Evolutionary conservation across 768 basidiomycete species (phyloP).

Genomic region (Wakefieldia striispora): DNA sequence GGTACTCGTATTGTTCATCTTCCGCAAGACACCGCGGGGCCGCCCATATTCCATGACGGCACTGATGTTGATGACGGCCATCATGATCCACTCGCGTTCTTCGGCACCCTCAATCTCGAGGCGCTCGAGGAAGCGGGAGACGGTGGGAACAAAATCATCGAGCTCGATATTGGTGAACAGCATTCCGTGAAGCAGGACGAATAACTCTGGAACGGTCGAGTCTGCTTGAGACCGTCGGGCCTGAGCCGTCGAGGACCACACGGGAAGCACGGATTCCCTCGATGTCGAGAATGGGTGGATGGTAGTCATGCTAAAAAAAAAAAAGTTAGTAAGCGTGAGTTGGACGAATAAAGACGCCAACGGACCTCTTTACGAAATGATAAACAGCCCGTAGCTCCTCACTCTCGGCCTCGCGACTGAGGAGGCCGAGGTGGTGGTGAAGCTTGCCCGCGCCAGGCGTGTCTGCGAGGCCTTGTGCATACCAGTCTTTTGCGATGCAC

Average conservation of each 20-base stretch:
- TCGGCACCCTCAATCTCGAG: slow-evolving; percentile 78
- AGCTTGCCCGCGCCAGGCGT: slow-evolving; percentile 93
- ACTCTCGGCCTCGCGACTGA: slow-evolving; percentile 78
- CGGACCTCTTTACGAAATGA: slow-evolving; percentile 92
- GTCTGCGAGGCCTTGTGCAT: slow-evolving; percentile 78
- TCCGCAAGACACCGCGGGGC: slow-evolving; percentile 65
- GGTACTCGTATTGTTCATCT: slow-evolving; percentile 52
- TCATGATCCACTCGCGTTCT: slow-evolving; percentile 94
- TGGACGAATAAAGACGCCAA: neutral
- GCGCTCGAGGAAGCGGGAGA: slow-evolving; percentile 85
- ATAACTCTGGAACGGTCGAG: slow-evolving; percentile 70
- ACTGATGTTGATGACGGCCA: slow-evolving; percentile 83
- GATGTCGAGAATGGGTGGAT: slow-evolving; percentile 85
- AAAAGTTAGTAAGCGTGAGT: slow-evolving; percentile 8
- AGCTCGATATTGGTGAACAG: slow-evolving; percentile 93
- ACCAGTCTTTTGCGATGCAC: slow-evolving; percentile 89
- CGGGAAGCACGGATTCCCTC: slow-evolving; percentile 81
- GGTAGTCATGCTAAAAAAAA: slow-evolving; percentile 72
- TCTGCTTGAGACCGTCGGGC: slow-evolving; percentile 75
- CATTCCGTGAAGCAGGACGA: slow-evolving; percentile 94
- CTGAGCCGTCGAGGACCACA: slow-evolving; percentile 75
- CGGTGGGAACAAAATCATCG: slow-evolving; percentile 81
- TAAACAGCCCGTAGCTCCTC: slow-evolving; percentile 87
- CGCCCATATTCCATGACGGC: slow-evolving; percentile 88
- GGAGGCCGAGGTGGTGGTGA: slow-evolving; percentile 89